phyloP scores from a whole-genome alignment of 192 early-diverging fungal species.

The Podila minutissima region DNA sequence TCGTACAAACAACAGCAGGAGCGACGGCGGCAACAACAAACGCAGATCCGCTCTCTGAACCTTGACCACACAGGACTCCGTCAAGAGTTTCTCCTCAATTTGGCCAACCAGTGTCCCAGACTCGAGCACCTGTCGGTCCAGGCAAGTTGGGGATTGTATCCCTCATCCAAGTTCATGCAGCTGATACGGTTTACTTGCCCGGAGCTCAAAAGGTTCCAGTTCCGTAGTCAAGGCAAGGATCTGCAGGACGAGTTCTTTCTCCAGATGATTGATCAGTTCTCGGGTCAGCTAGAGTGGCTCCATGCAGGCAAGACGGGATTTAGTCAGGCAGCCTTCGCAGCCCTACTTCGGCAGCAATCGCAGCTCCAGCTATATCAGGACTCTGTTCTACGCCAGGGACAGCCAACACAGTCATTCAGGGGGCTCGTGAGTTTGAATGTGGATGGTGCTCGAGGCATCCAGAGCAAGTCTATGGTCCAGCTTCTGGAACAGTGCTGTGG shows the following conservation, averaged over 20 bases:
- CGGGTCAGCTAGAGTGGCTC: constrained; percentile 25
- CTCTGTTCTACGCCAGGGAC: not conserved
- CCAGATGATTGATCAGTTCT: constrained; percentile 20
- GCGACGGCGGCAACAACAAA: not conserved
- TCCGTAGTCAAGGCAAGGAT: constrained; percentile 31
- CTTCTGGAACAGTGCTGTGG: constrained; percentile 12
- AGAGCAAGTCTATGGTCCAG: constrained; percentile 13
- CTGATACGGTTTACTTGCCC: constrained; percentile 22
- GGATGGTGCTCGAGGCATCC: constrained; percentile 40
- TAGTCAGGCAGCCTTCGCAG: constrained; percentile 16
- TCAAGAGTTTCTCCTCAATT: constrained; percentile 36
- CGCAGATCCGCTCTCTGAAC: constrained; percentile 9
- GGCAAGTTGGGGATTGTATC: constrained; percentile 45
- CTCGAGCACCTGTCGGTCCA: constrained; percentile 37
- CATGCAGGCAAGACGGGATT: constrained; percentile 45
- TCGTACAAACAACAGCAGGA: not conserved
- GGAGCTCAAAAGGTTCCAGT: constrained; percentile 18
- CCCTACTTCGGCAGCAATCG: constrained; percentile 2
- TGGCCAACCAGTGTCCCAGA: constrained; percentile 19
- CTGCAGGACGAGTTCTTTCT: constrained; percentile 48
- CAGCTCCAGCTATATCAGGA: not conserved
- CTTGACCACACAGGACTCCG: constrained; percentile 30
- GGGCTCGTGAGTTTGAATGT: constrained; percentile 33
- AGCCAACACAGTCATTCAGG: not conserved
- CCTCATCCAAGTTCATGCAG: constrained; percentile 20